Evolutionary conservation across 2,329 filamentous ascomycete genomes (phyloP).

Genomic region (Colletotrichum endophyticum): DNA sequence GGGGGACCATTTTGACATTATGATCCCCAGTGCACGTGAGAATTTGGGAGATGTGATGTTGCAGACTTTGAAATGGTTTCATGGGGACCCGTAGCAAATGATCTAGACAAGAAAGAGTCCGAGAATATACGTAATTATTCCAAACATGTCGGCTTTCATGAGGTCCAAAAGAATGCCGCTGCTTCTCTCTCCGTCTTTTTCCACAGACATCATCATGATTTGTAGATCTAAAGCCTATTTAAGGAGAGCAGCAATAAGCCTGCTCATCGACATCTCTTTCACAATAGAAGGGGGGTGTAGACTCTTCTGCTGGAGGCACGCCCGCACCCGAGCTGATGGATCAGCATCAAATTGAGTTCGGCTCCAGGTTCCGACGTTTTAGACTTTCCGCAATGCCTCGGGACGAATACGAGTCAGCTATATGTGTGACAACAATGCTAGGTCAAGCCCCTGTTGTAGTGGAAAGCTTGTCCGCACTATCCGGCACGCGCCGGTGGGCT

Average conservation of each 20-base stretch:
- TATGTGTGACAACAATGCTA: background rate
- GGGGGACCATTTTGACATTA: background rate
- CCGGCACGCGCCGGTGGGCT: background rate
- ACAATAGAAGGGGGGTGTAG: background rate
- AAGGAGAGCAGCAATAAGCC: background rate
- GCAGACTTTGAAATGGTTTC: background rate
- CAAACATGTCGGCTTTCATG: rapidly evolving
- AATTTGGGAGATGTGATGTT: background rate
- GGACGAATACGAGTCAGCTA: background rate
- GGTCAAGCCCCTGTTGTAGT: background rate
- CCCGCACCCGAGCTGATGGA: background rate
- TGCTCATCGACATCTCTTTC: background rate
- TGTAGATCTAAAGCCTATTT: background rate
- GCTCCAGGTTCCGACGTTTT: background rate
- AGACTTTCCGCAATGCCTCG: background rate
- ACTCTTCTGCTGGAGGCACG: background rate
- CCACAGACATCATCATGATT: rapidly evolving
- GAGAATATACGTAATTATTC: rapidly evolving
- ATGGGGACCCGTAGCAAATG: background rate
- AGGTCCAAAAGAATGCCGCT: background rate
- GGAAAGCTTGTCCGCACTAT: background rate
- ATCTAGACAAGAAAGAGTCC: rapidly evolving
- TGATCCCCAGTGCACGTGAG: background rate
- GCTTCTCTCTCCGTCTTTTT: background rate
- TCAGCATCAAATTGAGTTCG: background rate